Base-by-base conservation (phyloP, 352 stramenopile genomes). In the Phytophthora tentaculata region DNA sequence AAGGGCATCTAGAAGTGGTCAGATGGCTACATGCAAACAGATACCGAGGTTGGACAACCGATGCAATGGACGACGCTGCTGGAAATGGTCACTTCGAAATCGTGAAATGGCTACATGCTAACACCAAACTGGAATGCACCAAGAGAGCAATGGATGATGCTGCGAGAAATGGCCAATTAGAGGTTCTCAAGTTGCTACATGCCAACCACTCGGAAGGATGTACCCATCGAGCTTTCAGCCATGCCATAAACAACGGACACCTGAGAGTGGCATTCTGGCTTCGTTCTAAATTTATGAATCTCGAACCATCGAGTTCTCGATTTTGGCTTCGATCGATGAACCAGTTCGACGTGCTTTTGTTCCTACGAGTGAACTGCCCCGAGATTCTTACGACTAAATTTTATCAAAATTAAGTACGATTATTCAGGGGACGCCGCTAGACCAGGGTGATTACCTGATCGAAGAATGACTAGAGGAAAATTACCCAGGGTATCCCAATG, bases 331-430 rank as follows among this genome's bases (percentile, higher is more conserved):
- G 19, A 17, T 49, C 43, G 17, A 49, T 26, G 13, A 49, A 24
- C 43, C 43, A 49, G 43, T 49, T 49, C 43, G 43, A 49, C 43
- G 43, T 49, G 43, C 43, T 49, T 17, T 13, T 49, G 8, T 49
- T 49, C 26, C 43, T 49, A n/a, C 43, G 10, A 49, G 19, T 26
- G 43, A 49, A 49, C 19, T 49, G n/a, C 9, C 43, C n/a, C 43
- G 43, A 49, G n/a, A 49, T 49, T 8, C 26, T 49, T 0, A 49
- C 43, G n/a, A 49, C 43, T 23, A 7, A 49, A 13, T 49, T 49
- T 24, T 17, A n/a, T 49, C 43, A 49, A 24, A 20, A 8, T n/a
- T 4, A 49, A 49, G 43, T 23, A 49, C 43, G 19, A 49, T 24
- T 49, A 49, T 13, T 49, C 43, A 24, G 43, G 43, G n/a, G 43